Evolutionary conservation across 768 basidiomycete species (phyloP).

Genomic region (Chlorophyllum brunneum): DNA sequence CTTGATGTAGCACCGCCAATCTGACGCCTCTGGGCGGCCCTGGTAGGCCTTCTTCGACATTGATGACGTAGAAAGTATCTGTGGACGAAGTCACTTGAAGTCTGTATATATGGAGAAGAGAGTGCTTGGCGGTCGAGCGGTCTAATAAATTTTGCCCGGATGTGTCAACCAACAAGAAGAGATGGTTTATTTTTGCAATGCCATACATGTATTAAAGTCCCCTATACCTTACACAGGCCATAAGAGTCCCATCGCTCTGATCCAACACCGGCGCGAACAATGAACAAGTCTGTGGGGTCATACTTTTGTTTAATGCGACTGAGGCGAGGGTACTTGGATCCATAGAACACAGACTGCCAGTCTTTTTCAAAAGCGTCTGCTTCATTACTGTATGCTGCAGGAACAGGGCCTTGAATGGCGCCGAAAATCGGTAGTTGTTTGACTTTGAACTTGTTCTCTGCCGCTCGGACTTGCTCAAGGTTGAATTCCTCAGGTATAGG

Average conservation of each 20-base stretch:
- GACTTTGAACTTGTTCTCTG: conserved; percentile 20
- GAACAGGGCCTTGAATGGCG: conserved; percentile 21
- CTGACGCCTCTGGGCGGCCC: too few relatives aligned
- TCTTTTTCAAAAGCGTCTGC: conserved; percentile 27
- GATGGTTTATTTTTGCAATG: too few relatives aligned
- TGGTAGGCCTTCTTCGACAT: too few relatives aligned
- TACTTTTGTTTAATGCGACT: conserved; percentile 22
- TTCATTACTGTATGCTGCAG: conserved; percentile 32
- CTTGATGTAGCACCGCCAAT: too few relatives aligned
- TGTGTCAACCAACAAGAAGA: too few relatives aligned
- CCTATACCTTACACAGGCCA: conserved; percentile 20
- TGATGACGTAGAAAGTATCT: too few relatives aligned
- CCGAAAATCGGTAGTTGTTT: conserved; percentile 22
- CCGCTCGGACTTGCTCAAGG: conserved; percentile 14
- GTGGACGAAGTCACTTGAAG: too few relatives aligned
- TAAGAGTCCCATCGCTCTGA: conserved; percentile 29
- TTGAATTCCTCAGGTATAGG: neutral
- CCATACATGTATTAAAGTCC: too few relatives aligned
- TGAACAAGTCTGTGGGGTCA: conserved; percentile 21
- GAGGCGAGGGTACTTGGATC: conserved; percentile 29
- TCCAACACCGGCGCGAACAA: conserved; percentile 28
- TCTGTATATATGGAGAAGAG: too few relatives aligned
- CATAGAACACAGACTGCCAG: conserved; percentile 30
- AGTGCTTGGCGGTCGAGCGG: too few relatives aligned
- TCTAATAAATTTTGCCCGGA: too few relatives aligned